These are phyloP conservation scores for Alternaria postmessia DNA, from an alignment of 2,329 filamentous ascomycete species.

Conservation along the genomic window DNA sequence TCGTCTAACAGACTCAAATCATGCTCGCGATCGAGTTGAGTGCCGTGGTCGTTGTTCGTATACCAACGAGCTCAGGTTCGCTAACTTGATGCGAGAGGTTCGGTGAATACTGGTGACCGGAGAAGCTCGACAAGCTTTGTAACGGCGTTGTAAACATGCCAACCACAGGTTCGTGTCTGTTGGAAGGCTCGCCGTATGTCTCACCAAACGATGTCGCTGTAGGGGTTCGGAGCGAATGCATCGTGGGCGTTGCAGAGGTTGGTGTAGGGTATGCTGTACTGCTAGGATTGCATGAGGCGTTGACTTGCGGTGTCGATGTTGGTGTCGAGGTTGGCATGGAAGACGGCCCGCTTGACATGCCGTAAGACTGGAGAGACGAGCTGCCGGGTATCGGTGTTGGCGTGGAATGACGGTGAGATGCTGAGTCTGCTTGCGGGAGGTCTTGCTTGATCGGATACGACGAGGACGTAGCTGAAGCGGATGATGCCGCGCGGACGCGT, in stretches of 20 bases:
- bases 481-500: constrained; percentile 48
- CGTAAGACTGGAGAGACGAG: constrained; percentile 33
- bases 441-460: constrained; percentile 47
- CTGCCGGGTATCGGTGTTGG: constrained; percentile 38
- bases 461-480: constrained; percentile 44
- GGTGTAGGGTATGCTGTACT: constrained; percentile 39
- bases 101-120: constrained; percentile 24
- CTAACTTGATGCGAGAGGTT: constrained; percentile 41
- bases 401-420: constrained; percentile 41
- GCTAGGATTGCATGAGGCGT: constrained; percentile 27
- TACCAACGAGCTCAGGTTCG: constrained; percentile 47
- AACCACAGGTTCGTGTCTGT: constrained; percentile 36
- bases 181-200: constrained; percentile 10
- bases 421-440: constrained; percentile 26
- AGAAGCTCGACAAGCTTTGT: constrained; percentile 37
- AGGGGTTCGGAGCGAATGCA: constrained; percentile 33
- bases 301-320: constrained; percentile 28
- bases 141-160: constrained; percentile 45
- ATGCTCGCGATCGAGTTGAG: constrained; percentile 49
- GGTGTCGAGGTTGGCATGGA: constrained; percentile 32
- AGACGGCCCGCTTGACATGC: constrained; percentile 33
- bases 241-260: constrained; percentile 30
- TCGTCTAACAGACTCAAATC: constrained; percentile 29
- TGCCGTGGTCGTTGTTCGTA: constrained; percentile 40
- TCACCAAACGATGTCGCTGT: constrained; percentile 28